These are phyloP conservation scores for Suhomyces choctaworum DNA, from an alignment of 1,139 yeast species.

Conservation along the genomic window DNA sequence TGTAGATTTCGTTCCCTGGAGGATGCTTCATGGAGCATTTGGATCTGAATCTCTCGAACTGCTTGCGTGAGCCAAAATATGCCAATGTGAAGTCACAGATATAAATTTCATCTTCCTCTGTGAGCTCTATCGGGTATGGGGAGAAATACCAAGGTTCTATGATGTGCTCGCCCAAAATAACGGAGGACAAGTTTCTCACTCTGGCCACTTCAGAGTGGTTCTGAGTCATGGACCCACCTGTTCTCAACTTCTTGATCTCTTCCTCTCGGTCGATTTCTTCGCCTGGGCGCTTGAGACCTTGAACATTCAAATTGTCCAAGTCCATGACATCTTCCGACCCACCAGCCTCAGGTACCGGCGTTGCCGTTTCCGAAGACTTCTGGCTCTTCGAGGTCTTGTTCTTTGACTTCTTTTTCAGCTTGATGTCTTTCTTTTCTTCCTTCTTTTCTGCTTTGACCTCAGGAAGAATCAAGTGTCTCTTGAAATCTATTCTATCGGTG, in stretches of 20 bases:
- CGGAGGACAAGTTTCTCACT: conserved; percentile 75
- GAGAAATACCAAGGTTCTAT: conserved; percentile 99
- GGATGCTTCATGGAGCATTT: conserved; percentile 92
- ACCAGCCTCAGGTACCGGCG: conserved; percentile 23
- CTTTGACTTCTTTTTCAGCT: conserved; percentile 18
- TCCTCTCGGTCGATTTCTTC: conserved; percentile 83
- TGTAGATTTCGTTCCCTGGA: conserved; percentile 95
- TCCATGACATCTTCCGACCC: conserved; percentile 72
- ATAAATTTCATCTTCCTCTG: conserved; percentile 86
- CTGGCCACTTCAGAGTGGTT: conserved; percentile 84
- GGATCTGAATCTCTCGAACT: conserved; percentile 84
- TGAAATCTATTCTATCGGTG: conserved; percentile 67
- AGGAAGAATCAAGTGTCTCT: conserved; percentile 69
- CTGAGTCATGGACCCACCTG: conserved; percentile 97
- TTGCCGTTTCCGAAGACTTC: conserved; percentile 18
- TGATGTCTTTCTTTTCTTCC: conserved; percentile 21
- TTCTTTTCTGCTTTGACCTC: conserved; percentile 56
- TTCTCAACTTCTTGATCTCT: conserved; percentile 86
- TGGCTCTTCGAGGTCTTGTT: conserved; percentile 14
- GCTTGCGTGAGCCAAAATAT: conserved; percentile 85
- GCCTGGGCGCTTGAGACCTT: conserved; percentile 66
- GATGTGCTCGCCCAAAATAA: conserved; percentile 85
- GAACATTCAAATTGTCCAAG: conserved; percentile 80
- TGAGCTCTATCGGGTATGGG: conserved; percentile 92
- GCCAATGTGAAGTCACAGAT: conserved; percentile 89